phyloP scores from a whole-genome alignment of 305 asterid genomes.

The Fraxinus velutina region DNA sequence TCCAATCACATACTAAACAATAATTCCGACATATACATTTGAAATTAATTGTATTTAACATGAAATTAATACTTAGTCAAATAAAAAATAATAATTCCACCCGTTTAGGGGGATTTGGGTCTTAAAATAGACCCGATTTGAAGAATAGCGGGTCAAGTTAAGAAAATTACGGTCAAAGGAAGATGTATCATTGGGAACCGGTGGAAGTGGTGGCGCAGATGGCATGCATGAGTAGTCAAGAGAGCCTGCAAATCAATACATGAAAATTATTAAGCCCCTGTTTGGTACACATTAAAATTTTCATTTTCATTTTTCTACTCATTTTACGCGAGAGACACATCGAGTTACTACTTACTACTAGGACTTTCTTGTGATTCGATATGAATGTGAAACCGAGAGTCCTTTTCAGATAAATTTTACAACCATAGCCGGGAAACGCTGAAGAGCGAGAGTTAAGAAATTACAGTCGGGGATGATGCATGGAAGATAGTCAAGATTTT shows the following conservation, averaged over 20 bases:
- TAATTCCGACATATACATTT: background rate
- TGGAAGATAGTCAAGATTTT: conserved; percentile 50
- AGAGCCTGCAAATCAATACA: conserved; percentile 40
- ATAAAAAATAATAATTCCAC: background rate
- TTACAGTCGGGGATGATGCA: conserved; percentile 61
- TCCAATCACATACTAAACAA: conserved; percentile 60
- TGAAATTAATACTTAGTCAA: background rate
- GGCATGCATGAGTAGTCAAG: conserved; percentile 79
- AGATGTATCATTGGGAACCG: conserved; percentile 47
- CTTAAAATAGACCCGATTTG: background rate
- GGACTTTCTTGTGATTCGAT: background rate
- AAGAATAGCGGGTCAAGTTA: background rate
- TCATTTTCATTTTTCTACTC: no score
- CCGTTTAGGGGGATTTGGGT: background rate
- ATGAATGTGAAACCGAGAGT: background rate
- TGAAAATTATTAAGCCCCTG: background rate
- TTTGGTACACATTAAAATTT: no score
- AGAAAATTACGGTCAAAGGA: conserved; percentile 52
- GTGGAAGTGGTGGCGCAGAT: conserved; percentile 60
- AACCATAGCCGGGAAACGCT: no score
- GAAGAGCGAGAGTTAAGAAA: background rate
- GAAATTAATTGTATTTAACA: background rate
- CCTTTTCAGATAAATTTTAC: background rate
- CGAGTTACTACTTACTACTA: background rate
- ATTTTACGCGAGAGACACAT: background rate